Percentiles rank a stretch among this genome's conserved stretches.
phyloP scores from a whole-genome alignment of 768 basidiomycete genomes.

The Podaxis sp. region DNA sequence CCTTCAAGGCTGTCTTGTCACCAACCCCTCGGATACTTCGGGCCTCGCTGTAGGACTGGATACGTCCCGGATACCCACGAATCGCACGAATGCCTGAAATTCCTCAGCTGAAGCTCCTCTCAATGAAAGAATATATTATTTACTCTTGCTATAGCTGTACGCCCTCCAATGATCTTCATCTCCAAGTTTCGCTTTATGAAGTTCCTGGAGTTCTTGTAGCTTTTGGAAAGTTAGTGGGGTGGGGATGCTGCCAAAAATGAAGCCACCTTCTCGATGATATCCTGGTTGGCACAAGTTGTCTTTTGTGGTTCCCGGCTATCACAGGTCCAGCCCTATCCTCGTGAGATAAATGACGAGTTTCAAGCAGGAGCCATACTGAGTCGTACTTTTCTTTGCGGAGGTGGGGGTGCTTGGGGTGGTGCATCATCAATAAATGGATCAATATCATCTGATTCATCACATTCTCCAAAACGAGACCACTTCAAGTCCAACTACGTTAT shows the following conservation, averaged over 20 bases:
- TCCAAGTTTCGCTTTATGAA: slow-evolving; percentile 61
- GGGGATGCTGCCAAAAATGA: not conserved
- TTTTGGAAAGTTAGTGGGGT: slow-evolving; percentile 25
- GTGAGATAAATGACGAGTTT: slow-evolving; percentile 5
- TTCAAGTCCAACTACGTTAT: slow-evolving; percentile 15
- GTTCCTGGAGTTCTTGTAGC: slow-evolving; percentile 64
- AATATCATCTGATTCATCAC: slow-evolving; percentile 32
- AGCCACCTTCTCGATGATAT: slow-evolving; percentile 69
- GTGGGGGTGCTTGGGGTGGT: not conserved
- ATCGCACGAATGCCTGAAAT: slow-evolving; percentile 58
- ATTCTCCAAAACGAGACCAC: slow-evolving; percentile 37
- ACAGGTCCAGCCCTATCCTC: slow-evolving; percentile 62
- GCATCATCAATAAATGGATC: not conserved
- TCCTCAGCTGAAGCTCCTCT: not conserved
- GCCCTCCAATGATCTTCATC: slow-evolving; percentile 71
- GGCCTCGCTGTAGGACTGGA: slow-evolving; percentile 61
- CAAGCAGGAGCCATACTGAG: not conserved
- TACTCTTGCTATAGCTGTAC: slow-evolving; percentile 66
- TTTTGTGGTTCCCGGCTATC: slow-evolving; percentile 45
- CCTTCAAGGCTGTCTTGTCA: slow-evolving; percentile 77
- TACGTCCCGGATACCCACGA: slow-evolving; percentile 53
- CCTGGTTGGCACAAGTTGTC: slow-evolving; percentile 58
- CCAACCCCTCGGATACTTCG: slow-evolving; percentile 61
- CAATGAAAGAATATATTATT: slow-evolving; percentile 14
- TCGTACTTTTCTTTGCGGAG: slow-evolving; percentile 19